phyloP scores from a whole-genome alignment of 331 rosid genomes.

The Pyracantha coccinea region DNA sequence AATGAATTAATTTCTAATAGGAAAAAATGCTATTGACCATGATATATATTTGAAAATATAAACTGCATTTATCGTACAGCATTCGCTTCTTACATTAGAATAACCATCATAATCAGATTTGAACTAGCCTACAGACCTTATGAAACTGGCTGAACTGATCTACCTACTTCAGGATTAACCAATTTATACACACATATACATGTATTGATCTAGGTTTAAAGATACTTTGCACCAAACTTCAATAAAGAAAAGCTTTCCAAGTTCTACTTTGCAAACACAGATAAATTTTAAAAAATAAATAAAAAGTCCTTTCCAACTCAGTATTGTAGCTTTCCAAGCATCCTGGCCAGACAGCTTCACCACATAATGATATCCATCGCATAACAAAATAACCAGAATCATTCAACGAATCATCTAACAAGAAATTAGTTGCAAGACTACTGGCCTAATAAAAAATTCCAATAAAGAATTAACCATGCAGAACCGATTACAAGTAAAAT shows the following conservation, averaged over 20 bases:
- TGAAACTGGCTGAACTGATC: neutral
- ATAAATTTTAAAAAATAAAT: neutral
- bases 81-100: neutral
- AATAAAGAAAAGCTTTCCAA: neutral
- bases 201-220: neutral
- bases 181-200: neutral
- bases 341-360: neutral
- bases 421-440: neutral
- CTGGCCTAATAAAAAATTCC: neutral
- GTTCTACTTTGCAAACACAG: neutral
- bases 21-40: neutral
- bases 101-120: neutral
- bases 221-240: neutral
- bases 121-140: neutral
- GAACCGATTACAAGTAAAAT: conserved; percentile 1
- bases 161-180: neutral
- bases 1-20: neutral
- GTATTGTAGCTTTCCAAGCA: neutral
- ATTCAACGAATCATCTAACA: neutral
- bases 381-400: neutral
- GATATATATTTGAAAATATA: neutral
- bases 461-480: conserved; percentile 6
- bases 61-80: neutral
- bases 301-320: neutral
- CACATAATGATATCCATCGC: neutral